Evolutionary conservation across 2,329 filamentous ascomycete species (phyloP), one percentile per base, ranked within the genome.

Genomic region (Fonsecaea erecta): DNA sequence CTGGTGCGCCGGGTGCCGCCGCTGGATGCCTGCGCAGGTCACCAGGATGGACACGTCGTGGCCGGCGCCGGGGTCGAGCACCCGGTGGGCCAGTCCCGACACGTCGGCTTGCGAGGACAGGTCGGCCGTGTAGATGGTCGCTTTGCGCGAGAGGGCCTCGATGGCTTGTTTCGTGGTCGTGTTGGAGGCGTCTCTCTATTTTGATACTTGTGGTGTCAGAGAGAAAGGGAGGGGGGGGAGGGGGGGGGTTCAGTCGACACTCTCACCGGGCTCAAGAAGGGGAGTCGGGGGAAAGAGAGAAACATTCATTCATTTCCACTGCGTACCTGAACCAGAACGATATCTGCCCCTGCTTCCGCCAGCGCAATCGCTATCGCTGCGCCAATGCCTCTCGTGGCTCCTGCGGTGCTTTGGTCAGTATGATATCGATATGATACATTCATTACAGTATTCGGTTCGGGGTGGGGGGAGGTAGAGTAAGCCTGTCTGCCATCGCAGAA

Each of bases 21-120:
- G 84, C 77, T 97, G 93, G 75, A 96, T 93, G 30, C 93, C 93
- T 18, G 90, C 93, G 79, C 91, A 93, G 81, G 93, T 96, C 72
- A 96, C 81, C 7, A 96, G 85, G 74, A 96, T 91, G 73, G 90
- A 85, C 66, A 96, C 86, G 75, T 88, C 83, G 69, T 82, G 78
- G 5, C 78, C 79, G 60, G 78, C 75, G 46, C 78, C 79, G 60
- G 78, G 75, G 46, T 71, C 73, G 8, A 75, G 71, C 18, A 82
- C 66, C 1, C 75, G 67, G 24, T 77, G 75, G n/a, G 81, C 73
- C 37, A 81, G 76, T 26, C 67, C 71, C 54, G 77, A 76, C 40
- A 82, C 77, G 3, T 78, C 74, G 53, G 76, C 71, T 52, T 76
- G 77, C 65, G 78, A 74, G 3, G 78, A 75, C 11, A 82, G 73